A percentile compares a stretch with the other conserved stretches of the same genome.
Evolutionary conservation across 2,329 filamentous ascomycete genomes (phyloP).

Genomic region (Ascochyta pisi): DNA sequence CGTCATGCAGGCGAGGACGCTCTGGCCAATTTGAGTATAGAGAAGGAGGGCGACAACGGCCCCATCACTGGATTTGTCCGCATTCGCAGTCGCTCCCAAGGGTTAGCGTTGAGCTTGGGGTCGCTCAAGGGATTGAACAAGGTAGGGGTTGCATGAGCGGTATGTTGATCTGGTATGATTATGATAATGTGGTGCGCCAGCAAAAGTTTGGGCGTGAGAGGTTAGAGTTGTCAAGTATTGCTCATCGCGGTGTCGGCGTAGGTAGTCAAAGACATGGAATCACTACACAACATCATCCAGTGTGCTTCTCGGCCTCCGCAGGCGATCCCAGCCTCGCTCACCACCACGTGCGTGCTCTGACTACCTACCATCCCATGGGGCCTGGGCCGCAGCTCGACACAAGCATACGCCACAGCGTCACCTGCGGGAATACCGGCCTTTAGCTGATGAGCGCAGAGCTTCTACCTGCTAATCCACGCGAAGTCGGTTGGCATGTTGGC

Average conservation of each 20-base stretch:
- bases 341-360: constrained; percentile 4
- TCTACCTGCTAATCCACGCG: too few species aligned
- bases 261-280: constrained; percentile 6
- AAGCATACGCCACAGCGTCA: constrained; percentile 14
- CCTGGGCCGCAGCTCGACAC: not conserved
- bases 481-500: too few species aligned
- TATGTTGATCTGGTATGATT: constrained; percentile 3
- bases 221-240: constrained; percentile 1
- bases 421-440: not conserved
- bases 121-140: constrained; percentile 89
- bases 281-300: not conserved
- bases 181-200: constrained; percentile 14
- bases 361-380: not conserved
- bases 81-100: constrained; percentile 96
- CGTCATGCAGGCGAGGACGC: constrained; percentile 84
- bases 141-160: constrained; percentile 38
- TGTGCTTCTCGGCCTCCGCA: not conserved
- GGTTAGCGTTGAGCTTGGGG: constrained; percentile 89
- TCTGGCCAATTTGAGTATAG: constrained; percentile 94
- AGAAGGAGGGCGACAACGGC: constrained; percentile 94
- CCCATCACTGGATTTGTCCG: constrained; percentile 96
- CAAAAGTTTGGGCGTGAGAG: constrained; percentile 1
- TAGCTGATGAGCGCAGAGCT: too few species aligned
- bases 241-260: constrained; percentile 2
- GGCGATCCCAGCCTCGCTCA: not conserved